Evolutionary conservation across 176 grass and related monocot species (phyloP).

Genomic region (Ampelocalamus luodianensis): DNA sequence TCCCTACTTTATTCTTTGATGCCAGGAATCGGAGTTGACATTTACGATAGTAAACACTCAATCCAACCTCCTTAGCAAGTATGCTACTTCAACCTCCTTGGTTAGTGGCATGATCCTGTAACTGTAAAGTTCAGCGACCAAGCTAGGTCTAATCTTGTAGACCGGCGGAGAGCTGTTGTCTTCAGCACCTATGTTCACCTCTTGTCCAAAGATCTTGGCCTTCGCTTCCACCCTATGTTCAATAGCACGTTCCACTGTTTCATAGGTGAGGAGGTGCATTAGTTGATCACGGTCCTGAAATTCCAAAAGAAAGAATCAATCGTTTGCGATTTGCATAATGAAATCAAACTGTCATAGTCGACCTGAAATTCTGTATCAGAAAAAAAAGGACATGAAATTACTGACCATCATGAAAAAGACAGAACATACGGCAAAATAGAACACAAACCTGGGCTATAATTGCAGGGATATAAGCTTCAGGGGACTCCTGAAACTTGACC

Average conservation of each 20-base stretch:
- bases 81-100: conserved; percentile 82
- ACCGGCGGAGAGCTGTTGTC: conserved; percentile 38
- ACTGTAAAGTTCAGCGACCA: conserved; percentile 81
- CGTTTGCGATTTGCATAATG: conserved; percentile 1
- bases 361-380: background rate
- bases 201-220: conserved; percentile 81
- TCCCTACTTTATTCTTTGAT: background rate
- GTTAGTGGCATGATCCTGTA: conserved; percentile 94
- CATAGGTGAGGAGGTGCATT: conserved; percentile 79
- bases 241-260: conserved; percentile 63
- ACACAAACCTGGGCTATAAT: conserved; percentile 64
- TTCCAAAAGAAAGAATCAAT: background rate
- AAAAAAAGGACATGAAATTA: background rate
- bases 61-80: conserved; percentile 82
- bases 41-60: conserved; percentile 42
- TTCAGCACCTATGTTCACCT: conserved; percentile 60
- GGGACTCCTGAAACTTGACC: conserved; percentile 78
- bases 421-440: conserved; percentile 13
- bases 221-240: conserved; percentile 71
- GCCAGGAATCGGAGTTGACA: background rate
- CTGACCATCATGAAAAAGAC: background rate
- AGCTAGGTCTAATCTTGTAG: conserved; percentile 73
- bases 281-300: conserved; percentile 65
- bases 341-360: background rate
- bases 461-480: conserved; percentile 67